phyloP scores from a whole-genome alignment of 2,329 filamentous ascomycete species.

The Botryotinia narcissicola region DNA sequence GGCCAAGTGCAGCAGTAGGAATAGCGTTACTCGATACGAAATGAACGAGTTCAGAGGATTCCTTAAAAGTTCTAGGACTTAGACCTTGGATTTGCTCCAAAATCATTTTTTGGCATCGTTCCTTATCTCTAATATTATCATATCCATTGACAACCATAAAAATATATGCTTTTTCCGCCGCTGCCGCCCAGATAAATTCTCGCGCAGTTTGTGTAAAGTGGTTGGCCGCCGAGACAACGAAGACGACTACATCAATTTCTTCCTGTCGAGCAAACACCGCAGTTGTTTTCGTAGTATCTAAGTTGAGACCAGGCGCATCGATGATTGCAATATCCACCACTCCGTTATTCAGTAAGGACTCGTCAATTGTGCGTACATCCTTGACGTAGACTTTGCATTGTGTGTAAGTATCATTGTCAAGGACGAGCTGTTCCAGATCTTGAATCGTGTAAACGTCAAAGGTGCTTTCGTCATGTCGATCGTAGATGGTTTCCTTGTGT shows the following conservation, averaged over 20 bases:
- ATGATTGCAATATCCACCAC: conserved; percentile 98
- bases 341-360: conserved; percentile 93
- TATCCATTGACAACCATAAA: conserved; percentile 99
- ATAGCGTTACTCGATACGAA: conserved; percentile 98
- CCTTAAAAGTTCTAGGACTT: conserved; percentile 92
- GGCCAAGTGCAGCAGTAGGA: conserved; percentile 60
- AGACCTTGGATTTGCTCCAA: conserved; percentile 82
- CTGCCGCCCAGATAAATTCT: conserved; percentile 95
- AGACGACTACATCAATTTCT: conserved; percentile 98
- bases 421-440: conserved; percentile 84
- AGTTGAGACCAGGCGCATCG: conserved; percentile 92
- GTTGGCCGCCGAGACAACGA: conserved; percentile 95
- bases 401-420: conserved; percentile 82
- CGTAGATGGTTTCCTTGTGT: conserved; percentile 74
- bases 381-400: conserved; percentile 97
- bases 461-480: conserved; percentile 88
- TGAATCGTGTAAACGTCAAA: conserved; percentile 81
- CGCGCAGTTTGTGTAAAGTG: conserved; percentile 98
- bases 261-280: conserved; percentile 96
- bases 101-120: conserved; percentile 88
- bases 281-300: conserved; percentile 94
- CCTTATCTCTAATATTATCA: conserved; percentile 88
- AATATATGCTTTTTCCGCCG: conserved; percentile 95
- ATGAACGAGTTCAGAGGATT: conserved; percentile 88
- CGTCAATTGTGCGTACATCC: conserved; percentile 83